Evolutionary conservation across 331 rosid genomes (phyloP), one percentile per base, ranked within the genome.

Genomic region (Malus hybrid): DNA sequence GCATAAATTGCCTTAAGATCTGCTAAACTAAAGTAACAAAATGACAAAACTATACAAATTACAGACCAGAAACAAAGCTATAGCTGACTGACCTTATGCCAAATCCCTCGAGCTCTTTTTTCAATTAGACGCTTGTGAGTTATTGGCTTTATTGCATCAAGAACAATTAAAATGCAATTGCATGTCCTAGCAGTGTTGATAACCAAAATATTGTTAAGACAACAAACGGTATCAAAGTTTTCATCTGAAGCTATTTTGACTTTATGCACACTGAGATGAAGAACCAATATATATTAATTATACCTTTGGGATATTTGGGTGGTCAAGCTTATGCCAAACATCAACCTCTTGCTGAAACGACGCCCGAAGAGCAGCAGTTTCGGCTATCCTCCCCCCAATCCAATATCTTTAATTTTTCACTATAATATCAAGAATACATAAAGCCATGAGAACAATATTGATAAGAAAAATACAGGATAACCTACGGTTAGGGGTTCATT

Each of bases 171-270:
- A 83, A 94, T 94, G 83, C 97, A 89, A 85, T 90, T 94, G 89
- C 99, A 94, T 67, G 99, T 94, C 86, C 99, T 92, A 85, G 97
- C 91, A 62, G 99, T 94, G 85, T 97, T 94, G 83, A 94, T 94
- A 80, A 94, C 99, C 99, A 32, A 32, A 32, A 32, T 32, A 32
- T 32, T 32, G 34, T 32, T 32, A 32, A 0, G 34, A 32, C 34
- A 32, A 32, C 34, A 4, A 32, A 32, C 34, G 34, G 34, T 32
- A 32, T 32, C 34, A 32, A 32, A 32, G 34, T 32, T 32, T 32
- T 24, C 24, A 24, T 24, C 24, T 24, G 24, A 24, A 24, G 24
- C 24, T 24, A 24, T 24, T 24, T 24, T 24, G 24, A 24, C 24
- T 24, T 24, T 24, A 24, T 24, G 24, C 24, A 24, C 24, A 24